Percentiles rank a stretch among this genome's conserved stretches.
Evolutionary conservation across 108 stramenopile genomes (phyloP).

Genomic region (Conticribra guillardii): DNA sequence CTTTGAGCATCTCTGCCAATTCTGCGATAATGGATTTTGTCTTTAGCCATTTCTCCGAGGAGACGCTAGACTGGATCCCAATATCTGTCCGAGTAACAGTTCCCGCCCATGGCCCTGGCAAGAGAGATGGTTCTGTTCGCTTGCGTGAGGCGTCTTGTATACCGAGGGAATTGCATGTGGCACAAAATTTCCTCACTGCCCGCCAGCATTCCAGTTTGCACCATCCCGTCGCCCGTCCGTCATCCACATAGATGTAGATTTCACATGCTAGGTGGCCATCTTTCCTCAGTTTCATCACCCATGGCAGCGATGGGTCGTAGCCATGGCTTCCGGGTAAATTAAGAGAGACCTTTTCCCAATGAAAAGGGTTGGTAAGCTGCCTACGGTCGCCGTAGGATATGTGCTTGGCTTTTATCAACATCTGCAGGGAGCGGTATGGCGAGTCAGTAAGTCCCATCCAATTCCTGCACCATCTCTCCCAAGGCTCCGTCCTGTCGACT

Average conservation of each 20-base stretch:
- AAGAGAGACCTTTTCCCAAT: slow-evolving; percentile 7
- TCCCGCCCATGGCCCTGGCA: slow-evolving; percentile 29
- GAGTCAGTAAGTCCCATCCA: slow-evolving; percentile 46
- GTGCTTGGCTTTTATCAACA: slow-evolving; percentile 13
- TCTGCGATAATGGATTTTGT: neutral
- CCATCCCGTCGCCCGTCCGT: slow-evolving; percentile 3
- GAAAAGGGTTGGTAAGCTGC: slow-evolving; percentile 16
- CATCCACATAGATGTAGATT: slow-evolving; percentile 39
- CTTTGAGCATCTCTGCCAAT: neutral
- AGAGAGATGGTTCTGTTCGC: slow-evolving; percentile 6
- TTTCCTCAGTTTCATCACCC: slow-evolving; percentile 16
- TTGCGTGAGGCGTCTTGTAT: slow-evolving; percentile 7
- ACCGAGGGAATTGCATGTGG: neutral
- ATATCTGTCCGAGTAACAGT: neutral
- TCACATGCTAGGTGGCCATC: slow-evolving; percentile 16
- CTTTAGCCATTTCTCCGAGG: slow-evolving; percentile 5
- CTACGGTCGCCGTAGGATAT: slow-evolving; percentile 14
- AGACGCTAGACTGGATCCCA: neutral
- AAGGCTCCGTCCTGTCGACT: too few relatives aligned
- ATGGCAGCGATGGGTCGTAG: slow-evolving; percentile 26
- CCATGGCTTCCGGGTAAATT: slow-evolving; percentile 16
- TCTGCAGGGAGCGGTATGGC: slow-evolving; percentile 31
- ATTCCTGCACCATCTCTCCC: too few relatives aligned
- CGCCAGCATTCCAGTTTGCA: neutral
- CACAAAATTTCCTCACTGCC: slow-evolving; percentile 1